Base-by-base conservation (phyloP, 306 rosid species). In the Cyamopsis tetragonoloba region DNA sequence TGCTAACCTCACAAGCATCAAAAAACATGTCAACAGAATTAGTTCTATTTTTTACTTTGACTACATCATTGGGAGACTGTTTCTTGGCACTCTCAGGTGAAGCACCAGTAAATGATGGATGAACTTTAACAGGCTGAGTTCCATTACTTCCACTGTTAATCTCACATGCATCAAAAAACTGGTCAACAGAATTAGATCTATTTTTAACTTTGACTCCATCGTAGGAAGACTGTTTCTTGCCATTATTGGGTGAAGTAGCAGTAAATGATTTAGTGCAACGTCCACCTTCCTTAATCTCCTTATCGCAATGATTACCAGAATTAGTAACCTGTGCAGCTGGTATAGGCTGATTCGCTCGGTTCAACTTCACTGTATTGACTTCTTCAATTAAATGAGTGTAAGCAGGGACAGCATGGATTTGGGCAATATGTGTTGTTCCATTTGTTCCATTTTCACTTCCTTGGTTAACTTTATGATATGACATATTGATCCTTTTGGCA, bases 351-450 rank as follows among this genome's bases (percentile, higher is more conserved):
- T 68, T 78, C 56, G 55, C 74, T 51, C 41, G 72, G 55, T 69
- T 68, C 66, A 44, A 18, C 73, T 66, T 72, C 70, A 69, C 60
- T 1, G 92, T 75, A 54, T 74, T 58, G 57, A 64, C 80, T 77
- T 92, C 93, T 73, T 89, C 89, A 72, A 89, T 22, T 73, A 86
- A 37, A 71, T 77, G 51, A 0, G 96, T 82, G 70, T 84, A 87
- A 28, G 84, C 93, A 54, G 87, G 91, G 72, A 83, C 83, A 55
- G 89, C 89, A 53, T 68, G 84, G 47, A 88, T 80, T 51, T 83
- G 79, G 62, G 91, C 87, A 35, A 90, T 74, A 53, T 78, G 85
- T 6, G 84, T 83, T 9, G 81, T 77, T 38, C 81, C 88, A 19
- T 73, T 67, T 3, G 82, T 27, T 50, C 87, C 79, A 66, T 65